Conservation (phyloP, 805 yeast genomes). For the Nakazawaea holstii region DNA sequence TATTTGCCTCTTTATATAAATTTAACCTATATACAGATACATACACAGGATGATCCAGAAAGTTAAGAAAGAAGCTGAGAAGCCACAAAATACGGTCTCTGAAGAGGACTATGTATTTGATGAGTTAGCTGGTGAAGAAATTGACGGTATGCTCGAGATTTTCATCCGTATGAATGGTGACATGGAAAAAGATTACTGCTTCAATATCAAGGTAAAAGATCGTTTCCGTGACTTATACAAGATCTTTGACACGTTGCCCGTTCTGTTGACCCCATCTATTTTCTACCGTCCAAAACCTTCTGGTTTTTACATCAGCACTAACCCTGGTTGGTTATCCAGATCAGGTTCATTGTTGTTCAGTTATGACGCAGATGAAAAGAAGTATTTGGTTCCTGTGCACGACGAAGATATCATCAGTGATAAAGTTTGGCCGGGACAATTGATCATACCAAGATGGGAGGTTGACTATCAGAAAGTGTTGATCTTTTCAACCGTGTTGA, state of each 20-base stretch:
- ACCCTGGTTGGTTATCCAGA: conserved; percentile 79
- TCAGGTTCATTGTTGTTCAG: conserved; percentile 77
- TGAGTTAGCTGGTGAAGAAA: conserved; percentile 10
- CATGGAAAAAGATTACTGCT: conserved; percentile 83
- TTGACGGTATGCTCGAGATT: conserved; percentile 30
- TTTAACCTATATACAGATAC: background rate
- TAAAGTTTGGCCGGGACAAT: conserved; percentile 84
- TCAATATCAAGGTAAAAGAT: conserved; percentile 57
- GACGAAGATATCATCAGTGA: conserved; percentile 48
- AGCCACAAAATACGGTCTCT: background rate
- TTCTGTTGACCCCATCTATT: conserved; percentile 73
- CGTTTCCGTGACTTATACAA: conserved; percentile 54
- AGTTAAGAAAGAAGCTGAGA: conserved; percentile 3
- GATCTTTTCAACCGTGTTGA: conserved; percentile 33
- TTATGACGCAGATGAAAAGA: conserved; percentile 43
- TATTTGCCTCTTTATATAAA: background rate
- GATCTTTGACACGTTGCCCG: conserved; percentile 63
- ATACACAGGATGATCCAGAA: background rate
- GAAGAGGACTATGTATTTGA: conserved; percentile 10
- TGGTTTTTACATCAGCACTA: conserved; percentile 54
- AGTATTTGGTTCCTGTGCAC: conserved; percentile 43
- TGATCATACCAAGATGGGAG: conserved; percentile 71
- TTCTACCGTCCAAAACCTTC: conserved; percentile 63
- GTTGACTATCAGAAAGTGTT: conserved; percentile 36
- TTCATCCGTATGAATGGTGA: conserved; percentile 84